Base-by-base conservation (phyloP, 2,329 filamentous ascomycete species). In the Endothia cerciana region DNA sequence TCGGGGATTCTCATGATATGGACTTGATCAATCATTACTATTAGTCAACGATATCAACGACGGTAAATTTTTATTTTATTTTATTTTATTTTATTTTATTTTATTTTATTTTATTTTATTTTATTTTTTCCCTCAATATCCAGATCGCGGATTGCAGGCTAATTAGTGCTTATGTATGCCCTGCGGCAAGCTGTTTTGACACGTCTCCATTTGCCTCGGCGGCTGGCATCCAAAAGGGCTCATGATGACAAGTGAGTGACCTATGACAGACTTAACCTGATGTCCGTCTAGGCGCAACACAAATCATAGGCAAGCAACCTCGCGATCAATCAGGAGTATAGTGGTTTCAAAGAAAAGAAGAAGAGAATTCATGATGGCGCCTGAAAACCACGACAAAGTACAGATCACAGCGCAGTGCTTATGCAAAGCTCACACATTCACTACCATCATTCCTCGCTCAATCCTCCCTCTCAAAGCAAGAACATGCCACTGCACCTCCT, bases 401-500 rank as follows among this genome's bases (percentile, higher is more conserved):
- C 70, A 69, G 3, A 66, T 80, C n/a, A 76, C 72, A 2, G 77
- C 77, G 4, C 76, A 78, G 55, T 85, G 83, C 65, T 77, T 84
- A 13, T 85, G 82, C 76, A 77, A 77, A 63, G 65, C 72, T 0
- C 77, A 83, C 68, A 74, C 65, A 17, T 83, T 82, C 74, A 77
- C 71, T 6, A 63, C 77, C 1, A 30, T 69, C 0, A 63, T 83
- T 1, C 63, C 74, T 1, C 65, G 60, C 19, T 75, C 77, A 1
- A 68, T 71, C 0, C 75, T 84, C 2, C 83, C 82, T 8, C 73
- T 86, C 0, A 65, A 73, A 49, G 79, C 75, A 0, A 71, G 72
- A 2, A 51, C 57, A 53, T 85, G 83, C 70, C 83, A 85, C 73
- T 85, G 83, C 74, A 73, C 73, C 22, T 84, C 82, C 2, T 85